Evolutionary conservation across 352 stramenopile genomes (phyloP).

Genomic region (Phytophthora sansomeana): DNA sequence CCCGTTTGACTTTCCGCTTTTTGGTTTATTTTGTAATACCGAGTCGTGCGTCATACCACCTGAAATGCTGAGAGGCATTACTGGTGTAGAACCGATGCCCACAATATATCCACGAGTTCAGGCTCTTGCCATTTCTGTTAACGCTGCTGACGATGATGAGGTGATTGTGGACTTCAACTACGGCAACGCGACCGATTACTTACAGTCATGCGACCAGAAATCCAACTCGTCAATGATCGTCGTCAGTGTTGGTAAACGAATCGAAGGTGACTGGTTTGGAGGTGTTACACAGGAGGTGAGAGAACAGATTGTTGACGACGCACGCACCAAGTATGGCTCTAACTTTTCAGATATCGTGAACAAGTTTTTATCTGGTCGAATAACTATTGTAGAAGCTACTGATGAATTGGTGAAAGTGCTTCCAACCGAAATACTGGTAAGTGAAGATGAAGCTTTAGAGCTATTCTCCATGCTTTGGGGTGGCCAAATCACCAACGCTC

Average conservation of each 20-base stretch:
- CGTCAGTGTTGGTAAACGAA: constrained; percentile 23
- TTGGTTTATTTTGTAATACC: background rate
- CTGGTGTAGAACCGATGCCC: background rate
- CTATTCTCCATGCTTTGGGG: too few species aligned
- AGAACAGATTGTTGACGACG: background rate
- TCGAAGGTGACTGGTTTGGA: constrained; percentile 23
- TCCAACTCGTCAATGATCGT: constrained; percentile 25
- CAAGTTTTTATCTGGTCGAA: too few species aligned
- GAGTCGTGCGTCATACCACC: background rate
- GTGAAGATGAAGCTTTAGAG: too few species aligned
- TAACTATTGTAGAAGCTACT: too few species aligned
- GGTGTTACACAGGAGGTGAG: background rate
- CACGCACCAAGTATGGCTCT: too few species aligned
- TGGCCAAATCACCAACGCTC: constrained; percentile 15
- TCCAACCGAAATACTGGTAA: too few species aligned
- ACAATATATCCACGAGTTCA: constrained; percentile 23
- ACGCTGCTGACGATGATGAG: background rate
- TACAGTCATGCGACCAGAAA: constrained; percentile 16
- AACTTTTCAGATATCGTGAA: too few species aligned
- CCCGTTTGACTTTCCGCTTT: too few species aligned
- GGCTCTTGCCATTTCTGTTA: constrained; percentile 21
- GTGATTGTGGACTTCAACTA: constrained; percentile 3
- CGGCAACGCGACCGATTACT: background rate
- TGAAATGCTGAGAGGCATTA: too few species aligned
- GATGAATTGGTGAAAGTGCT: too few species aligned